Evolutionary conservation across 192 early-diverging fungal genomes (phyloP).

Genomic region (Coemansia sp.): DNA sequence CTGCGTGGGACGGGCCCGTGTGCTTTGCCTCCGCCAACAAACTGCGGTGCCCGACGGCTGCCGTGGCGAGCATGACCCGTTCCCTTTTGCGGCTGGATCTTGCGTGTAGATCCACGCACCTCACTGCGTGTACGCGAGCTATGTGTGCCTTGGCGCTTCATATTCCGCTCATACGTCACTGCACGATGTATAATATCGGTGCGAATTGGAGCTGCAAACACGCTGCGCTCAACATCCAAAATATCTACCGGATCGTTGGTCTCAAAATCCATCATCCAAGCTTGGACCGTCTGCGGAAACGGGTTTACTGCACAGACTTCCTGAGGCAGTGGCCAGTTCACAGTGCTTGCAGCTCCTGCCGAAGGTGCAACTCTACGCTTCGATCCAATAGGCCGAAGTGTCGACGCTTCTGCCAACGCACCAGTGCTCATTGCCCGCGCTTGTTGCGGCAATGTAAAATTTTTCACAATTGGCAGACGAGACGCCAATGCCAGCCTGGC

Average conservation of each 20-base stretch:
- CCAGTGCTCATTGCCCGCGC: background rate
- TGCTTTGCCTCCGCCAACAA: constrained; percentile 78
- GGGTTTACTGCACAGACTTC: constrained; percentile 31
- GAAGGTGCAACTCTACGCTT: constrained; percentile 39
- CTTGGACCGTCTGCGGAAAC: constrained; percentile 59
- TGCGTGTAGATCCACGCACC: constrained; percentile 79
- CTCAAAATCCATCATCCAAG: constrained; percentile 73
- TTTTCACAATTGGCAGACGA: background rate
- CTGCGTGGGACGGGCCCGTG: constrained; percentile 91
- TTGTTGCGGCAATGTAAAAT: constrained; percentile 1
- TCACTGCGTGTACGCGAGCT: constrained; percentile 75
- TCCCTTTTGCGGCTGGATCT: constrained; percentile 89
- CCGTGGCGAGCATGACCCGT: constrained; percentile 89
- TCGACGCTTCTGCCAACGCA: constrained; percentile 10
- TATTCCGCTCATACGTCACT: constrained; percentile 83
- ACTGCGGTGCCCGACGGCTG: constrained; percentile 79
- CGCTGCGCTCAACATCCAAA: constrained; percentile 64
- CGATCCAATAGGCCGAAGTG: constrained; percentile 41
- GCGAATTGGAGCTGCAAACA: constrained; percentile 75
- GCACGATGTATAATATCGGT: constrained; percentile 81
- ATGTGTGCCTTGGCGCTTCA: constrained; percentile 78
- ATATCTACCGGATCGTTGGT: constrained; percentile 70
- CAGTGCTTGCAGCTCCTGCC: constrained; percentile 23
- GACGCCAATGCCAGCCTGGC: background rate
- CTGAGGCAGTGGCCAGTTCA: constrained; percentile 43